phyloP scores from a whole-genome alignment of 495 filamentous ascomycete genomes.

The Ramalina peruviana region DNA sequence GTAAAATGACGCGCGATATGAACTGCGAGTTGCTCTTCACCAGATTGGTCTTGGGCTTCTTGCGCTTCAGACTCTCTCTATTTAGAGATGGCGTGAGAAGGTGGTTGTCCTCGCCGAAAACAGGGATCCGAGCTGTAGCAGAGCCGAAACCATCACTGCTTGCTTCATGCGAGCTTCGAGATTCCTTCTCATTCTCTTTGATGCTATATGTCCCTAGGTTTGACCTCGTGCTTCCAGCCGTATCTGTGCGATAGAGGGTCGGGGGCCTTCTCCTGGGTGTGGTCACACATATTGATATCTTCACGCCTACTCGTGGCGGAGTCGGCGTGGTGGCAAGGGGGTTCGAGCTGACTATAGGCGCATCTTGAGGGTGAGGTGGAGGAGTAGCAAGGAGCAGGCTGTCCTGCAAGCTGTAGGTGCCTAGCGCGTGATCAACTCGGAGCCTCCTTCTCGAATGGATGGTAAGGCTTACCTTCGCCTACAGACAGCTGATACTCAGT shows the following conservation, averaged over 20 bases:
- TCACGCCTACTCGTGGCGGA: constrained; percentile 76
- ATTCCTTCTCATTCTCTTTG: constrained; percentile 43
- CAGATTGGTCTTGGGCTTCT: constrained; percentile 95
- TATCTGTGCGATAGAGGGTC: constrained; percentile 36
- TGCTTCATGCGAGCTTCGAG: constrained; percentile 45
- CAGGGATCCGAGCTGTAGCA: constrained; percentile 30
- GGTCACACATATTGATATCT: constrained; percentile 60
- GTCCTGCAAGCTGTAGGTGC: constrained; percentile 78
- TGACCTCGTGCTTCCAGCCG: constrained; percentile 28
- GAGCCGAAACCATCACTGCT: constrained; percentile 22
- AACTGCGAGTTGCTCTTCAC: constrained; percentile 96
- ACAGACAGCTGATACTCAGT: constrained; percentile 74
- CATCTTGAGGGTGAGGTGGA: constrained; percentile 87
- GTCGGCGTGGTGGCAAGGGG: constrained; percentile 72
- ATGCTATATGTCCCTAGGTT: constrained; percentile 26
- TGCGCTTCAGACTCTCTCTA: constrained; percentile 64
- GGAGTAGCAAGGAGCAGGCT: constrained; percentile 86
- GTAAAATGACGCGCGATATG: constrained; percentile 84
- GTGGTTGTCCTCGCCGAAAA: constrained; percentile 80
- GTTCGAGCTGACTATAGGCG: constrained; percentile 70
- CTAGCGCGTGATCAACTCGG: constrained; percentile 25
- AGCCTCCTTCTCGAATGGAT: constrained; percentile 1
- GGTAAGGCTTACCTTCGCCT: constrained; percentile 57
- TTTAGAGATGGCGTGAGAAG: constrained; percentile 40
- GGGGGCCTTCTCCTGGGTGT: constrained; percentile 45